Conservation (phyloP, 1,284 basidiomycete species). For the Microstroma glucosiphilum region DNA sequence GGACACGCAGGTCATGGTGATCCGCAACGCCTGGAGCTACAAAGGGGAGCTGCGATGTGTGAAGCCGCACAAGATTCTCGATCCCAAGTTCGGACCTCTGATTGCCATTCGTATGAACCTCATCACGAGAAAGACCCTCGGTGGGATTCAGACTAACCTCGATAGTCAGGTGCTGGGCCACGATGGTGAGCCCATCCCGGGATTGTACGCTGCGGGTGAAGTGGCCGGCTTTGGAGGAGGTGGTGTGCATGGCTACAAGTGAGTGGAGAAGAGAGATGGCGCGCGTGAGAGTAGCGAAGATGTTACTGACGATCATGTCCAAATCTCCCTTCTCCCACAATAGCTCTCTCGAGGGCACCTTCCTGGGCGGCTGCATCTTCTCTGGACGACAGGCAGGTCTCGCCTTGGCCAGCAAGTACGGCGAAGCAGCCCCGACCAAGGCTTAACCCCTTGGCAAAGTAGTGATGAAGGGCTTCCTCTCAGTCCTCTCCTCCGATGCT, state of each 20-base stretch:
- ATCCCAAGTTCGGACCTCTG: slow-evolving; percentile 13
- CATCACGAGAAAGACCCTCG: slow-evolving; percentile 20
- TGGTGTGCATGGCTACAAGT: slow-evolving; percentile 9
- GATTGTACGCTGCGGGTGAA: slow-evolving; percentile 20
- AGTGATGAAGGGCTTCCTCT: neutral
- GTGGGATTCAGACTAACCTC: slow-evolving; percentile 20
- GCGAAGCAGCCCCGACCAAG: neutral
- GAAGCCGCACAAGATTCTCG: slow-evolving; percentile 16
- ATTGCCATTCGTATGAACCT: slow-evolving; percentile 17
- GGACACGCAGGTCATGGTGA: slow-evolving; percentile 21
- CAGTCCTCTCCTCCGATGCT: too few relatives aligned
- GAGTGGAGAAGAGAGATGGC: neutral
- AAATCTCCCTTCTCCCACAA: neutral
- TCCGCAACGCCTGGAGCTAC: slow-evolving; percentile 17
- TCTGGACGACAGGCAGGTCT: slow-evolving; percentile 14
- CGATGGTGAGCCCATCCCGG: slow-evolving; percentile 6
- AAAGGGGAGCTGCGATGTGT: slow-evolving; percentile 13
- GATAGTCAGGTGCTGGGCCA: slow-evolving; percentile 14
- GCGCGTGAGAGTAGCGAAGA: neutral
- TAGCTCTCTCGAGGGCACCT: slow-evolving; percentile 17
- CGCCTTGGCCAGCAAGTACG: slow-evolving; percentile 6
- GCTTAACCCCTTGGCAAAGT: neutral
- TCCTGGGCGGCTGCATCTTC: slow-evolving; percentile 19
- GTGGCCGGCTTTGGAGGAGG: slow-evolving; percentile 17
- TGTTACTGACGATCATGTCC: neutral